phyloP scores from a whole-genome alignment of 2,329 filamentous ascomycete genomes.

The Lecanicillium sp. region DNA sequence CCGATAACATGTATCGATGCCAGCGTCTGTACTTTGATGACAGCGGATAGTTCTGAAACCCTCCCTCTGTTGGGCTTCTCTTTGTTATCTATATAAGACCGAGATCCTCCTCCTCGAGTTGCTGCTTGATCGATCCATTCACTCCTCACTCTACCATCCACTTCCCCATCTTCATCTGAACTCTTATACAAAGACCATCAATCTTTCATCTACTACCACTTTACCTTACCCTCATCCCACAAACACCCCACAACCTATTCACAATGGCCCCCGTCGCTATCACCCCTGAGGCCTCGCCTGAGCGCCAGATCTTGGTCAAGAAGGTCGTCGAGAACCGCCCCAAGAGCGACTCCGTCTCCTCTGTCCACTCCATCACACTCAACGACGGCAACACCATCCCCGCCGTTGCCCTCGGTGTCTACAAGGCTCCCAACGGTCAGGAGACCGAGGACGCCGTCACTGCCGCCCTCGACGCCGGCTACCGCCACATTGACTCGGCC shows the following conservation, averaged over 20 bases:
- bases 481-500: conserved; percentile 49
- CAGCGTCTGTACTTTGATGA: conserved; percentile 7
- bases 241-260: conserved; percentile 13
- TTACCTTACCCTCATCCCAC: neutral
- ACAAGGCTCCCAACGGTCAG: conserved; percentile 40
- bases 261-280: conserved; percentile 32
- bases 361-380: conserved; percentile 46
- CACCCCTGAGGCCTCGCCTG: conserved; percentile 28
- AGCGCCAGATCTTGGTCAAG: conserved; percentile 25
- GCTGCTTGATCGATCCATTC: neutral
- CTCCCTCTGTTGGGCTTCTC: neutral
- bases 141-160: neutral
- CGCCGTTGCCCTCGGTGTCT: conserved; percentile 41
- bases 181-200: neutral
- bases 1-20: conserved; percentile 12
- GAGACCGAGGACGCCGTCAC: conserved; percentile 57
- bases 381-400: conserved; percentile 69
- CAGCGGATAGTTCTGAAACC: neutral
- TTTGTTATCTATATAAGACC: conserved; percentile 10
- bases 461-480: conserved; percentile 52
- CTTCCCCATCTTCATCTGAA: neutral
- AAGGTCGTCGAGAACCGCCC: conserved; percentile 22
- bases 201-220: neutral
- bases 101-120: neutral
- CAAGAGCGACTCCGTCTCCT: conserved; percentile 23